Percentiles rank a stretch among this genome's conserved stretches.
Evolutionary conservation across 768 basidiomycete species (phyloP).

Genomic region (Hirschioporus abietinus): DNA sequence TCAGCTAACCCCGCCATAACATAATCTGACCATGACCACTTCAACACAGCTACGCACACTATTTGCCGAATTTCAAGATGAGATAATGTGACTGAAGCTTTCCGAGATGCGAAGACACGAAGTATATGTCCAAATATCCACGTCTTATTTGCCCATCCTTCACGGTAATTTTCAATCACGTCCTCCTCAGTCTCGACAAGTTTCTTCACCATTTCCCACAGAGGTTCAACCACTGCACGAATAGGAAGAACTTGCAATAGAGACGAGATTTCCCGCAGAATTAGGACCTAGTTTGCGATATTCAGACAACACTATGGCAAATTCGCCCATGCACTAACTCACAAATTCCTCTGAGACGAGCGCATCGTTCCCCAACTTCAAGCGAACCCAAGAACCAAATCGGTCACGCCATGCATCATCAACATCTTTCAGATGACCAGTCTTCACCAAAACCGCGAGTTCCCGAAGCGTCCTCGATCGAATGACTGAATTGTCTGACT

Average conservation of each 20-base stretch:
- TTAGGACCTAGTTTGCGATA: constrained; percentile 32
- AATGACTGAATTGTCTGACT: constrained; percentile 27
- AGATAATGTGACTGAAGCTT: neutral
- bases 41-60: constrained; percentile 25
- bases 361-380: constrained; percentile 37
- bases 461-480: constrained; percentile 34
- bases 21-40: constrained; percentile 55
- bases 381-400: constrained; percentile 45
- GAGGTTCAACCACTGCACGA: constrained; percentile 28
- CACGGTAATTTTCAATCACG: constrained; percentile 22
- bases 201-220: constrained; percentile 38
- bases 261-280: constrained; percentile 50
- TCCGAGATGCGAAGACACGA: neutral
- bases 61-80: neutral
- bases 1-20: constrained; percentile 51
- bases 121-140: constrained; percentile 53
- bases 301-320: neutral
- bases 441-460: constrained; percentile 41
- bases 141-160: constrained; percentile 35
- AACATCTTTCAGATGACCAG: constrained; percentile 49
- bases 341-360: constrained; percentile 34
- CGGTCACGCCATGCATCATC: constrained; percentile 56
- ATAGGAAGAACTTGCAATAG: constrained; percentile 47
- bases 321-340: constrained; percentile 11
- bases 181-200: constrained; percentile 29